A percentile compares a stretch with the other conserved stretches of the same genome.
These are phyloP conservation scores for Teratosphaeria gauchensis DNA, from an alignment of 2,329 filamentous ascomycete species.

Conservation along the genomic window DNA sequence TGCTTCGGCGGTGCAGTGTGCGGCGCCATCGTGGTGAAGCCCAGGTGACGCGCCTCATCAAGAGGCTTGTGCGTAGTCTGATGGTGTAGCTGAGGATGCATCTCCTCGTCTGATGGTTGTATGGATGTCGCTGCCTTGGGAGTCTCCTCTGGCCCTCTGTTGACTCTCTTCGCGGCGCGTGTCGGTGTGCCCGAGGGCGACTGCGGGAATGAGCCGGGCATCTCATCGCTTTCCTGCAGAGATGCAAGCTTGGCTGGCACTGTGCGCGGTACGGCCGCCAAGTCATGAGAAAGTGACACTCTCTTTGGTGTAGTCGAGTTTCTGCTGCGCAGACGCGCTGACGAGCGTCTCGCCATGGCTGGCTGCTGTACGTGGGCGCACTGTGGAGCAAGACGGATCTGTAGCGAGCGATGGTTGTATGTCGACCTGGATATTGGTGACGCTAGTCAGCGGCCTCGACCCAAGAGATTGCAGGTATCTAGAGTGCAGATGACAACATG, in stretches of 20 bases:
- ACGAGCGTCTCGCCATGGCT: slow-evolving; percentile 25
- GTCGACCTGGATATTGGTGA: neutral
- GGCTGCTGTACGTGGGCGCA: neutral
- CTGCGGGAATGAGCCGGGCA: slow-evolving; percentile 26
- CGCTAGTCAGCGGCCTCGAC: neutral
- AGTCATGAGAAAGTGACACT: slow-evolving; percentile 26
- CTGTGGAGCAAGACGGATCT: neutral
- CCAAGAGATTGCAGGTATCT: neutral
- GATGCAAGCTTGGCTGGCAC: slow-evolving; percentile 32
- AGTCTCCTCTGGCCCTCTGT: slow-evolving; percentile 29
- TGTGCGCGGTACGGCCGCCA: slow-evolving; percentile 15
- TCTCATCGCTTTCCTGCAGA: slow-evolving; percentile 36
- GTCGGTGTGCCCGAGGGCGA: slow-evolving; percentile 14
- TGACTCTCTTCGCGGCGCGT: slow-evolving; percentile 12
- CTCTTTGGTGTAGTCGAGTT: slow-evolving; percentile 23
- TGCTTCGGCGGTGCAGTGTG: slow-evolving; percentile 38
- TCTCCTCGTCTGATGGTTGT: slow-evolving; percentile 67
- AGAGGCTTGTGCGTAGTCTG: slow-evolving; percentile 63
- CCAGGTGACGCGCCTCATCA: slow-evolving; percentile 71
- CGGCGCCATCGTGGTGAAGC: slow-evolving; percentile 68
- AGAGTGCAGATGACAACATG: neutral
- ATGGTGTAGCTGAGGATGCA: slow-evolving; percentile 82
- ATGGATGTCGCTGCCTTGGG: slow-evolving; percentile 56
- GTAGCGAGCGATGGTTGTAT: neutral
- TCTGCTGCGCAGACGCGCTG: slow-evolving; percentile 22